Evolutionary conservation across 106 monocot species (phyloP).

Genomic region (Phalaenopsis equestris): DNA sequence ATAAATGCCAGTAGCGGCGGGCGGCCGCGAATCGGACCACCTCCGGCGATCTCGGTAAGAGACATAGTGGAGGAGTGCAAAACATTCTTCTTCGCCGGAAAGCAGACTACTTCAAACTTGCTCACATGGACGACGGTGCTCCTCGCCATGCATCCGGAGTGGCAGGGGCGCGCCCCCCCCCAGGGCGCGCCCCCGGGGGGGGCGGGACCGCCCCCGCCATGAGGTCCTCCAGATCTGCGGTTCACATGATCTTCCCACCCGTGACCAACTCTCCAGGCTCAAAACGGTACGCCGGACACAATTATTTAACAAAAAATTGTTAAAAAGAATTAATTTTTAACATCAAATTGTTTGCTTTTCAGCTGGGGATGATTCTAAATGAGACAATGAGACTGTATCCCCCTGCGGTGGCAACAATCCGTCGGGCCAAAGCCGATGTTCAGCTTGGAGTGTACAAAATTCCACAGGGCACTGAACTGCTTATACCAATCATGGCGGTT

Average conservation of each 20-base stretch:
- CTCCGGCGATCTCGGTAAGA: conserved; percentile 10
- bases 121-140: conserved; percentile 77
- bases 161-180: conserved; percentile 78
- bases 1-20: conserved; percentile 26
- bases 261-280: conserved; percentile 64
- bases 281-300: conserved; percentile 40
- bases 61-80: conserved; percentile 94
- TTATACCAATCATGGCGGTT: conserved; percentile 65
- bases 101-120: conserved; percentile 81
- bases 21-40: not conserved
- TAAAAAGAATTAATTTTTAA: too few relatives aligned
- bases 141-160: conserved; percentile 82
- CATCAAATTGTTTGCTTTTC: not conserved
- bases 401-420: conserved; percentile 61
- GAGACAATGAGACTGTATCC: conserved; percentile 72
- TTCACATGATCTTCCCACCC: conserved; percentile 43
- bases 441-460: conserved; percentile 36
- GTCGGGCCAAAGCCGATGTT: conserved; percentile 44
- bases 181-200: too few relatives aligned
- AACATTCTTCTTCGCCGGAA: conserved; percentile 94
- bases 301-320: too few relatives aligned
- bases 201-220: too few relatives aligned
- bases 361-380: conserved; percentile 71
- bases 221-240: conserved; percentile 67
- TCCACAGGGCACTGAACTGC: conserved; percentile 50